Evolutionary conservation across 805 yeast genomes (phyloP).

Genomic region (Scheffersomyces coipomensis): DNA sequence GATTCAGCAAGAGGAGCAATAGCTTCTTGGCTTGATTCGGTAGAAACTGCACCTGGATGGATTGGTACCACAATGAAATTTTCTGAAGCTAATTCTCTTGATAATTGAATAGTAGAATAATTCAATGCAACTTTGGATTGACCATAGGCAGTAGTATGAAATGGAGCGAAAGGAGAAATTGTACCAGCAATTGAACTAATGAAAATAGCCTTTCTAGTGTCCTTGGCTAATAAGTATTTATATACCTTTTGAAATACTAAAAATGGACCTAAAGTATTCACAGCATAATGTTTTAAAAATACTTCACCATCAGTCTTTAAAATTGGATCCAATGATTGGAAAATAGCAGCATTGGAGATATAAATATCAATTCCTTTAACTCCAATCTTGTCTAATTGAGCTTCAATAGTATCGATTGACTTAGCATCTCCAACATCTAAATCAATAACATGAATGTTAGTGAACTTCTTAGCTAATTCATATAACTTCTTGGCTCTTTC

Average conservation of each 20-base stretch:
- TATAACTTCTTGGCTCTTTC: constrained; percentile 19
- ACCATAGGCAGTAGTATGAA: constrained; percentile 19
- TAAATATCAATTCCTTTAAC: constrained; percentile 35
- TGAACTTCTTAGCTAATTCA: constrained; percentile 6
- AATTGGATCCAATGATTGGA: neutral
- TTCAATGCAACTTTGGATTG: constrained; percentile 38
- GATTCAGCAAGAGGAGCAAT: neutral
- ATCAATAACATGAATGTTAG: constrained; percentile 8
- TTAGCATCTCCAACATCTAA: constrained; percentile 17
- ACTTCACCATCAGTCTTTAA: neutral
- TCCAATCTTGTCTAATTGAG: constrained; percentile 8
- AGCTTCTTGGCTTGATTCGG: constrained; percentile 26
- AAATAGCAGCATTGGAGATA: constrained; percentile 31
- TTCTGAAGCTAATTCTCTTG: constrained; percentile 18
- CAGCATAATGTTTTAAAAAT: neutral
- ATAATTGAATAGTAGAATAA: constrained; percentile 21
- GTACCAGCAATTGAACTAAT: neutral
- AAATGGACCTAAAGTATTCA: neutral
- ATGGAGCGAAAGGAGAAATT: neutral
- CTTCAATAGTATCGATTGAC: constrained; percentile 10
- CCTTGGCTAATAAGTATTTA: neutral
- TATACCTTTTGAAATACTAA: neutral
- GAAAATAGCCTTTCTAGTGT: neutral
- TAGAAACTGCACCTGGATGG: constrained; percentile 40
- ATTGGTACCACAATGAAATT: constrained; percentile 20